Evolutionary conservation across 768 basidiomycete genomes (phyloP), one percentile per base, ranked within the genome.

Genomic region (Leccinum longicurvipes): DNA sequence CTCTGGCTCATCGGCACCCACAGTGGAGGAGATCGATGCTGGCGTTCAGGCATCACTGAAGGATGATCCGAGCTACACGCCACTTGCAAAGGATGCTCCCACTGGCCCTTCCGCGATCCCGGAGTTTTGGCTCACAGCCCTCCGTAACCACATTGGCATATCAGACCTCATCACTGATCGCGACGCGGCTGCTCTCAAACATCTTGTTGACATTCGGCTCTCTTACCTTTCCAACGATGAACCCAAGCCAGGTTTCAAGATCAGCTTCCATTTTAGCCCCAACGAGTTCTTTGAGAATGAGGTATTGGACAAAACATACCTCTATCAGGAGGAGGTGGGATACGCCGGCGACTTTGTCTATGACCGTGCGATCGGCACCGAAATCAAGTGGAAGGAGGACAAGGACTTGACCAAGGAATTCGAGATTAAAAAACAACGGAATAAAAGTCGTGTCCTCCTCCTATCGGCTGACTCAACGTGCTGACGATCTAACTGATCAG

Each of bases 381-480:
- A 87, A 67, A 94, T 99, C 76, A 84, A 87, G 73, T 99, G 96
- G 96, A 96, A 96, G 77, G 94, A 92, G 72, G 95, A 96, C 64
- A 95, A 97, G 77, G 93, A 99, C 75, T 80, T 99, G 55, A 99
- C 96, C 50, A 93, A 93, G 77, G 91, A 91, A 76, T 90, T 92
- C 65, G 96, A 98, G 78, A 95, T 98, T 73, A 97, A 96, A 82
- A 98, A 97, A 80, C 96, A 98, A 76, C 80, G 96, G 67, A 99
- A 99, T 78, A 99, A 98, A 82, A 94, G 95, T 97, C n/a, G 57
- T 51, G 24, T 21, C 15, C 27, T 42, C n/a, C 62, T 46, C 52
- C 15, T 29, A 24, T 27, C 31, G 15, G 4, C 51, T 45, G 15
- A 21, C 41, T 27, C 21, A 31, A 15, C 25, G 9, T 32, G 44